phyloP scores from a whole-genome alignment of 352 stramenopile species.

The Phytophthora meadii region DNA sequence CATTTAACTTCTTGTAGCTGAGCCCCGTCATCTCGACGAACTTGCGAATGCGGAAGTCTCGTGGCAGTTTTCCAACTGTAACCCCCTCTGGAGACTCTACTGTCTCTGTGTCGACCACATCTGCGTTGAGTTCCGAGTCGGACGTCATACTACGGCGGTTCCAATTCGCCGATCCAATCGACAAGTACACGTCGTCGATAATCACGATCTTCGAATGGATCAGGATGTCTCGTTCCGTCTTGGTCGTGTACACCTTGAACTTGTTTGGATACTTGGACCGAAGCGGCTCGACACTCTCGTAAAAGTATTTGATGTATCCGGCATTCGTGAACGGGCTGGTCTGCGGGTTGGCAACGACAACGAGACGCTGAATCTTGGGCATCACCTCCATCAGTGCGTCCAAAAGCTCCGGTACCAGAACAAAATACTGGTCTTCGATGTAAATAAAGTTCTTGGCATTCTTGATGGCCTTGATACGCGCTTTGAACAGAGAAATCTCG shows the following conservation, averaged over 20 bases:
- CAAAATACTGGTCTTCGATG: slow-evolving; percentile 26
- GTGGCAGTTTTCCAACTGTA: slow-evolving; percentile 42
- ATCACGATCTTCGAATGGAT: slow-evolving; percentile 61
- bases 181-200: slow-evolving; percentile 70
- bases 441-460: slow-evolving; percentile 43
- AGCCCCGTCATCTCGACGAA: slow-evolving; percentile 64
- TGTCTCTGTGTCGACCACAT: slow-evolving; percentile 50
- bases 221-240: slow-evolving; percentile 38
- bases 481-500: slow-evolving; percentile 49
- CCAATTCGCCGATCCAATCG: slow-evolving; percentile 66
- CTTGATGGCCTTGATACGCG: slow-evolving; percentile 48
- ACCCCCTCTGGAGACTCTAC: slow-evolving; percentile 33
- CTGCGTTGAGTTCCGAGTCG: slow-evolving; percentile 58
- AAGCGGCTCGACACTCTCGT: slow-evolving; percentile 53
- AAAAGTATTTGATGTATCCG: slow-evolving; percentile 58
- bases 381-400: slow-evolving; percentile 54
- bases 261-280: slow-evolving; percentile 35
- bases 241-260: slow-evolving; percentile 45
- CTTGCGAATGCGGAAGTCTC: slow-evolving; percentile 64
- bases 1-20: slow-evolving; percentile 48
- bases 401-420: slow-evolving; percentile 46
- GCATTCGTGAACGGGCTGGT: slow-evolving; percentile 29
- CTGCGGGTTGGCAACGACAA: slow-evolving; percentile 49
- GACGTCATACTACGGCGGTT: slow-evolving; percentile 50
- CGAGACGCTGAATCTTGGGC: slow-evolving; percentile 46